Evolutionary conservation across 176 grass and related monocot species (phyloP).

Genomic region (Chrysopogon serrulatus): DNA sequence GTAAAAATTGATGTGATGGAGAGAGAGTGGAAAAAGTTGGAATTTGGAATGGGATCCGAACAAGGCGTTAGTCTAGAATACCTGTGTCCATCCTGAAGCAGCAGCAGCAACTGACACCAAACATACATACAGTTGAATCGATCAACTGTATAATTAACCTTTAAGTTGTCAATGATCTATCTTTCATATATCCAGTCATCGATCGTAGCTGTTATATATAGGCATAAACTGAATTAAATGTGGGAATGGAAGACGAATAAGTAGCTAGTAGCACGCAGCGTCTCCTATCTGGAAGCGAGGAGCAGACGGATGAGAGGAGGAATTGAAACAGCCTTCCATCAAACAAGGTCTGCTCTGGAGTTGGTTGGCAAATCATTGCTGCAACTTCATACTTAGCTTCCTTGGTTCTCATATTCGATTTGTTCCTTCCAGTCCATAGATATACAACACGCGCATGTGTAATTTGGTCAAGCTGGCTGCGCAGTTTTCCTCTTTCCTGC

Average conservation of each 20-base stretch:
- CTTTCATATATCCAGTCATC: background rate
- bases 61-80: no score
- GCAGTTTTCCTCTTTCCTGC: no score
- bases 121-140: background rate
- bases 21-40: no score
- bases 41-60: no score
- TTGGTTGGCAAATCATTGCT: background rate
- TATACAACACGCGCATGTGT: background rate
- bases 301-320: background rate
- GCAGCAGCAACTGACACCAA: background rate
- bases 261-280: no score
- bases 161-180: background rate
- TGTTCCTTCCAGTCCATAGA: background rate
- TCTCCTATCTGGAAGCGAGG: background rate
- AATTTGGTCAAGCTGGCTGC: background rate
- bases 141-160: background rate
- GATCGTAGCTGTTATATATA: no score
- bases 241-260: no score
- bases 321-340: background rate
- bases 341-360: background rate
- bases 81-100: no score
- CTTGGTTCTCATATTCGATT: background rate
- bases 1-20: no score
- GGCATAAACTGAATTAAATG: no score
- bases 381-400: background rate